These are phyloP conservation scores for Flaveria robusta DNA, from an alignment of 129 eudicot species.

Conservation along the genomic window DNA sequence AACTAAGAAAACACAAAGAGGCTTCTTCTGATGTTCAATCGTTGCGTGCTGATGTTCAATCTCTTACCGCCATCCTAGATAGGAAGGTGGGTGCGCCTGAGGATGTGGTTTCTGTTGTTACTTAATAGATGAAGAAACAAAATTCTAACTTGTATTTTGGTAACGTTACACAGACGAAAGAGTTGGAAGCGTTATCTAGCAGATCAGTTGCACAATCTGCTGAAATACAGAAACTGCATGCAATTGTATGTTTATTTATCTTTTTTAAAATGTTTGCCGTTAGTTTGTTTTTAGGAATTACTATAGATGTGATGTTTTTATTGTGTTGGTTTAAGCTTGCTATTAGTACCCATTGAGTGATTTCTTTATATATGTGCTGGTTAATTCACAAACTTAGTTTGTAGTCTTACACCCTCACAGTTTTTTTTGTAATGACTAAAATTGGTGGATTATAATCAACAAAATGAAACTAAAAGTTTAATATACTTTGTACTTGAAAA, in stretches of 20 bases:
- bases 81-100: slow-evolving; percentile 55
- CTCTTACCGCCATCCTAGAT: slow-evolving; percentile 59
- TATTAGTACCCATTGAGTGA: not conserved
- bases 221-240: slow-evolving; percentile 64
- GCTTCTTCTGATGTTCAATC: slow-evolving; percentile 77
- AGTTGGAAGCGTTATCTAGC: slow-evolving; percentile 65
- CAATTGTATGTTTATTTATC: slow-evolving; percentile 47
- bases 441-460: not conserved
- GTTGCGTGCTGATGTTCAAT: slow-evolving; percentile 82
- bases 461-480: not conserved
- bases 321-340: slow-evolving; percentile 10
- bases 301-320: not conserved
- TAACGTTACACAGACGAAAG: slow-evolving; percentile 51
- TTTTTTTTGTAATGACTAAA: slow-evolving; percentile 7
- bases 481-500: not conserved
- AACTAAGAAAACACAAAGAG: slow-evolving; percentile 77
- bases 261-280: not conserved
- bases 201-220: slow-evolving; percentile 64
- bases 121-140: not conserved
- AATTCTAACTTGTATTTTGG: not conserved
- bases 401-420: not conserved
- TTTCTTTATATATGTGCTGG: not conserved
- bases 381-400: not conserved
- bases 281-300: slow-evolving; percentile 11
- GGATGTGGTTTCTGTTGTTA: not conserved